Base-by-base conservation (phyloP, 164 flowering plant genomes). In the Vitis cinerea region DNA sequence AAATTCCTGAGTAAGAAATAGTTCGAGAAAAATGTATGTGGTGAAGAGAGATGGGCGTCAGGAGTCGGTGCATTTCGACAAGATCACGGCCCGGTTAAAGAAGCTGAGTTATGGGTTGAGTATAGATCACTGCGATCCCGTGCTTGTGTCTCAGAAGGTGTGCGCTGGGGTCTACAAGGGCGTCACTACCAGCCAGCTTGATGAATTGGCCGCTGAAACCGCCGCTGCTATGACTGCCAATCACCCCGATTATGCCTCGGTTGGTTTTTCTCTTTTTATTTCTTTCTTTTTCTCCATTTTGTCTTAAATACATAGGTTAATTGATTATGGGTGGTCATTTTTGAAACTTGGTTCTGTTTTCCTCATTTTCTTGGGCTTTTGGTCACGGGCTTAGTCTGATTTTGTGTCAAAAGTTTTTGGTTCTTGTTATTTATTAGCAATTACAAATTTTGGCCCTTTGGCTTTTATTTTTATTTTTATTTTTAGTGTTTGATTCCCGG, bases 141-240 rank as follows among this genome's bases (percentile, higher is more conserved):
- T 93, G 13, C 85, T 90, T 2, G 98, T 96, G 23, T 69, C 99
- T 0, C 99, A 93, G 89, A 96, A 96, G 79, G 99, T 93, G 52
- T 93, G 98, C 65, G 97, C 97, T 52, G 99, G 99, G 2, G 98
- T 93, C 64, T 96, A 96, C 79, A 93, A 90, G 71, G 99, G 98
- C 48, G 97, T 93, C 48, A 96, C 99, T 55, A 93, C 99, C 2
- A 93, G 97, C 64, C 98, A 90, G 75, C 95, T 96, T 68, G 97
- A 93, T 79, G 98, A 93, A 71, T 79, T 96, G 73, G 99, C 98
- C 1, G 97, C 98, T 11, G 98, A 96, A 63, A 96, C 99, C 19
- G 92, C 98, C 9, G 97, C 98, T 61, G 97, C 97, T 54, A 79
- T 96, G 98, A 96, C 99, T 3, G 89, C 99, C 0, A 90, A 88